phyloP scores from a whole-genome alignment of 352 stramenopile genomes.

The Globisporangium polare region DNA sequence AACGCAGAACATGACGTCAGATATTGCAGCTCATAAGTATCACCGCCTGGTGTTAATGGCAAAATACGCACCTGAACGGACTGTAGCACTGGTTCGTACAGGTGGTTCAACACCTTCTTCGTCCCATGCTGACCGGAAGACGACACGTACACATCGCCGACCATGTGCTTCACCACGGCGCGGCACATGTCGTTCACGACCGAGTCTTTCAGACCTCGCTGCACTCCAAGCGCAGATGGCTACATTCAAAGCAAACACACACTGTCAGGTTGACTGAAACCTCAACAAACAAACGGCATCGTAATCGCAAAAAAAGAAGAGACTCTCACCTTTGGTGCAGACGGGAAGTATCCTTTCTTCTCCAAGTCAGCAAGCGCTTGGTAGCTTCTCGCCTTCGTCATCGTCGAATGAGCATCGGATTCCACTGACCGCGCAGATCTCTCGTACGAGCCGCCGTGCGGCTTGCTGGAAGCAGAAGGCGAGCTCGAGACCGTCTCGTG shows the following conservation, averaged over 20 bases:
- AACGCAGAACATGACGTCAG: not conserved
- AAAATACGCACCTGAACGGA: constrained; percentile 49
- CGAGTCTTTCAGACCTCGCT: constrained; percentile 80
- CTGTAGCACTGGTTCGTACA: constrained; percentile 84
- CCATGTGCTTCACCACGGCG: constrained; percentile 87
- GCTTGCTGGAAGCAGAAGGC: constrained; percentile 16
- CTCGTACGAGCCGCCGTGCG: constrained; percentile 66
- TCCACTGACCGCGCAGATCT: constrained; percentile 15
- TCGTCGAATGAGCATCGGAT: constrained; percentile 28
- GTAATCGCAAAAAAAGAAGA: not conserved
- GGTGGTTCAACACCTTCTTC: constrained; percentile 80
- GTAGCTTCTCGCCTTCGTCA: constrained; percentile 79
- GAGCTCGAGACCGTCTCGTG: constrained; percentile 23
- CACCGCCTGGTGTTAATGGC: no score
- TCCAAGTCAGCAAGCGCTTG: constrained; percentile 78
- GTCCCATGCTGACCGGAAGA: constrained; percentile 57
- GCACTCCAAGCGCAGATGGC: constrained; percentile 71
- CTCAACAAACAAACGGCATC: not conserved
- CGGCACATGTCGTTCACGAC: constrained; percentile 88
- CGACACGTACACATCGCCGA: constrained; percentile 81
- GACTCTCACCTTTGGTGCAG: constrained; percentile 45
- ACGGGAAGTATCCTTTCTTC: constrained; percentile 81
- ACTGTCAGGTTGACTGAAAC: not conserved
- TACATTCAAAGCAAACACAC: constrained; percentile 7
- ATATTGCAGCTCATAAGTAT: no score